Base-by-base conservation (phyloP, 1,284 basidiomycete genomes). In the Macrocystidia cucumis region DNA sequence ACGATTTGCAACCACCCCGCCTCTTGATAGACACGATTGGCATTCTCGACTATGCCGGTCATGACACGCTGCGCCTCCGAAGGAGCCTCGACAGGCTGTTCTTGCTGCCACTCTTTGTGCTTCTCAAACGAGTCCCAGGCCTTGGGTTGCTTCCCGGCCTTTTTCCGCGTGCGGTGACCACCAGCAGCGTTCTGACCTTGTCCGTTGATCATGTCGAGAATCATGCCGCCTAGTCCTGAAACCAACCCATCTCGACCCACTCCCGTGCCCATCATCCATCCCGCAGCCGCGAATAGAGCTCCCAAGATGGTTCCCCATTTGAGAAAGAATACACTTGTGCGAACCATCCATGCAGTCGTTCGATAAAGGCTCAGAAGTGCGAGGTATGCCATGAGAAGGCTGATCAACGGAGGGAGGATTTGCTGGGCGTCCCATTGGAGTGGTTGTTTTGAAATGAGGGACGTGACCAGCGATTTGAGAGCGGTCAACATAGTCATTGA, bases 291-390 rank as follows among this genome's bases (percentile, higher is more conserved):
- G 11, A 69, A 63, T 5, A 81, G 44, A 2, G 63, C 55, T 8
- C 63, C 69, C 8, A 83, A 44, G 36, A 89, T 59, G 3, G 63
- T 57, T 14, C 78, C 79, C 83, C 84, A 88, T 55, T 89, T 89
- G 45, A 80, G 51, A 49, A 85, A 68, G 63, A 72, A 83, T 46
- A 86, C 54, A 9, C 57, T 61, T 21, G 72, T 74, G 40, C 80
- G 69, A 44, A 88, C 55, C 48, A 82, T 67, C 77, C 80, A 88
- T 13, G 67, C 69, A 9, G 83, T 77, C 3, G 86, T 85, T 37
- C 81, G 75, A 57, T 86, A 84, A 38, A 85, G 55, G 49, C 75
- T 84, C 38, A 76, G 43, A 13, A 88, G 64, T 2, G 81, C 81
- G 44, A 86, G 65, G 55, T 88, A 89, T 7, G 79, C 78, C 3